Base-by-base conservation (phyloP, 2,329 filamentous ascomycete genomes). In the Aspergillus pseudonomiae region DNA sequence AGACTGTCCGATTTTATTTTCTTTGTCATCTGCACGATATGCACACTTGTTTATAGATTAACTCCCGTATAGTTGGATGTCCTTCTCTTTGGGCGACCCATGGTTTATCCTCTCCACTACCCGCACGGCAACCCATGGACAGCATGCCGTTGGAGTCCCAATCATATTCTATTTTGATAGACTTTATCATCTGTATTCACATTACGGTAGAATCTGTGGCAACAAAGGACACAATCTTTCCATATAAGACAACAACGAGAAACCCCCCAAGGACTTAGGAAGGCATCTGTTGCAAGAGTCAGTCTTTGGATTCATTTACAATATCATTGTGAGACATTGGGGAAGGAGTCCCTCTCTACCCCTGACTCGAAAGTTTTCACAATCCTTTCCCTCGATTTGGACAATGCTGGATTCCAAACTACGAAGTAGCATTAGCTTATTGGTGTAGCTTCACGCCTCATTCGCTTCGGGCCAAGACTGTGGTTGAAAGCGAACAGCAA, bases 101-200 rank as follows among this genome's bases (percentile, higher is more conserved):
- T 70, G 69, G 69, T 69, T 69, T 60, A 24, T 59, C 48, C 21
- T 34, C 61, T 64, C 65, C 60, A 63, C 63, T 67, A 61, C 68
- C 67, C 69, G 66, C 61, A 41, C 59, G 36, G 30, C 41, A 53
- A 65, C 46, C 67, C 67, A 67, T 65, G 63, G 66, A 61, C 60
- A 59, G 46, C 34, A 26, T 39, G n/a, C 34, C 24, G 21, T 41
- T 57, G 48, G 58, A 30, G 50, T 63, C 28, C 63, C 59, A 64
- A 64, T 64, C 53, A 64, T 32, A 57, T 41, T 46, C 16, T 26
- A 48, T 53, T 50, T 46, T 24, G 30, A 36, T 53, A 14, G 30
- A 32, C 28, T 34, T 32, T 32, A 19, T 6, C 4, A 32, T 36
- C 9, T 36, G 28, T 36, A 11, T 39, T 19, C 24, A 14, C 21